Conservation (phyloP, 2,329 filamentous ascomycete genomes). For the Massarina eburnea region DNA sequence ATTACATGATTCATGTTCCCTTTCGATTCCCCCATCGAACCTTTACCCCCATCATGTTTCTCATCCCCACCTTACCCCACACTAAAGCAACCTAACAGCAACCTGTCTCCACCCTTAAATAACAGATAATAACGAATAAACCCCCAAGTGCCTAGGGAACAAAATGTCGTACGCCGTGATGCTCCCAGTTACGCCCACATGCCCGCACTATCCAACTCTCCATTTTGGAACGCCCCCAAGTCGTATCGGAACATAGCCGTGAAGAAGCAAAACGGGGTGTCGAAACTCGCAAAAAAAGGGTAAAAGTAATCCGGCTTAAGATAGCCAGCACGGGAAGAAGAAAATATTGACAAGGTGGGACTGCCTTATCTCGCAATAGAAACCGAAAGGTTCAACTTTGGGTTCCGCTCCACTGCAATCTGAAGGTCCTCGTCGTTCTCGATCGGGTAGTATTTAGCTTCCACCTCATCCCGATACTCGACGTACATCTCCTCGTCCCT, state of each 20-base stretch:
- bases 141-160: neutral
- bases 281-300: neutral
- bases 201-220: neutral
- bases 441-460: constrained; percentile 72
- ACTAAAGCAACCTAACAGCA: neutral
- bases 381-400: constrained; percentile 73
- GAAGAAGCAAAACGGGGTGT: neutral
- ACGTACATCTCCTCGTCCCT: constrained; percentile 72
- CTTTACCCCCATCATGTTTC: neutral
- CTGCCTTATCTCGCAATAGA: constrained; percentile 22
- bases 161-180: neutral
- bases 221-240: neutral
- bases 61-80: neutral
- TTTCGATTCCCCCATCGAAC: too few relatives aligned
- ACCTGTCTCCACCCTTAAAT: neutral
- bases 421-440: constrained; percentile 80
- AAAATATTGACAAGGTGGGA: neutral
- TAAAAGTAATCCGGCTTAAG: neutral
- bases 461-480: constrained; percentile 83
- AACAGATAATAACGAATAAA: neutral
- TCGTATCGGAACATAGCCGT: neutral
- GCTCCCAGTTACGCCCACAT: neutral
- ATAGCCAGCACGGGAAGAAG: neutral
- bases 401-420: constrained; percentile 77
- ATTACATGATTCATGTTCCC: neutral